Base-by-base conservation (phyloP, 192 early-diverging fungal genomes). In the Jimgerdemannia lactiflua region DNA sequence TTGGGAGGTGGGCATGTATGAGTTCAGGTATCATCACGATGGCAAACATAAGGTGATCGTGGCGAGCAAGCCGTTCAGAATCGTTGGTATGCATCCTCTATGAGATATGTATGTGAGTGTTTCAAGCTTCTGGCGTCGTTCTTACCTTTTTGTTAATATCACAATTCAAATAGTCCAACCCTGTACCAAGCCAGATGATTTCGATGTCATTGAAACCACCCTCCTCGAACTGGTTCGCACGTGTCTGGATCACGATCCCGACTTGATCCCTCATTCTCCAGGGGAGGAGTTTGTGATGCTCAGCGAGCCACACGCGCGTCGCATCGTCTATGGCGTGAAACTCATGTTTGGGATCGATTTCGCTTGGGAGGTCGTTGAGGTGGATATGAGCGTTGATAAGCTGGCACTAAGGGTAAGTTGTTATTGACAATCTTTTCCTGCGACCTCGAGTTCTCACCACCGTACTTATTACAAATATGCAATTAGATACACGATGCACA, bases 1-100 rank as follows among this genome's bases (percentile, higher is more conserved):
- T 8, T 99, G 96, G 93, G 85, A 90, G 76, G 79, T 89, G 41
- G 98, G 98, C 18, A 90, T 85, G 0, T 99, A 96, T 78, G 97
- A 98, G 83, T 91, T 95, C 78, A 88, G 98, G 39, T 91, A 95
- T 79, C 98, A 99, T 80, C 92, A 95, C 68, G 92, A 96, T 78
- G 92, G 92, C 20, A 90, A 89, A 29, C 94, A 98, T 74, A 91
- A 88, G 63, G 95, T 97, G 18, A 88, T 98, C 79, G 89, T 91
- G 1, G 75, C 85, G 39, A 92, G 91, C 29, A 79, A 82, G 39
- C 90, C 94, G 8, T 97, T 99, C 83, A 93, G 94, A 79, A 94
- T 98, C 72, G 78, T 82, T 4, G 74, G 86, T 87, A 86, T 75
- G 77, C 79, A 19, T 39, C 29, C 29, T 29, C 29, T 29, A 29